Evolutionary conservation across 78 protist genomes (phyloP).

Genomic region (Bigelowiella natans): DNA sequence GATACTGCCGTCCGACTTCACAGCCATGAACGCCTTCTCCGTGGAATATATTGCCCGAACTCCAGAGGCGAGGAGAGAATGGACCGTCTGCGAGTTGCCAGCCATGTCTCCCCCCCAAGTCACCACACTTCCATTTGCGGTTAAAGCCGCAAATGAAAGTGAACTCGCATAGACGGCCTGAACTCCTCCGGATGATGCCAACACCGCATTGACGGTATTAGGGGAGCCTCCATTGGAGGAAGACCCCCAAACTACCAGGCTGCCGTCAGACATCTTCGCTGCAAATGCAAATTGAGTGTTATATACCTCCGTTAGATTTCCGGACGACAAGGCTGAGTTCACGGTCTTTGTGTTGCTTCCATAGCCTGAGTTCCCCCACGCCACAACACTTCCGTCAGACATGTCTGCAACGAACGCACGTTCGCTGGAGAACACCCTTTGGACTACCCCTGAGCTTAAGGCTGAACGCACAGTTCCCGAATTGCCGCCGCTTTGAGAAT

Average conservation of each 20-base stretch:
- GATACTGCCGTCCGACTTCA: not conserved
- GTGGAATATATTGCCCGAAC: not conserved
- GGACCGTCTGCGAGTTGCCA: not conserved
- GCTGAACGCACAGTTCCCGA: not conserved
- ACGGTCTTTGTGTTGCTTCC: not conserved
- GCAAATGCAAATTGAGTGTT: not conserved
- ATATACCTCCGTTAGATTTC: not conserved
- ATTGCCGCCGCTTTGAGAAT: not conserved
- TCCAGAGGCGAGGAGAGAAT: not conserved
- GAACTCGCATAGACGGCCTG: not conserved
- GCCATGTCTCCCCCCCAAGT: not conserved
- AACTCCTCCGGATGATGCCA: not conserved
- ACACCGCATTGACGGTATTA: not conserved
- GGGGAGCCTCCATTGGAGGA: not conserved
- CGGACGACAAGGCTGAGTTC: not conserved
- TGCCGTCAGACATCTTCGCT: not conserved
- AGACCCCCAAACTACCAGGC: not conserved
- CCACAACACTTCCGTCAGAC: not conserved
- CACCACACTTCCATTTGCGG: not conserved
- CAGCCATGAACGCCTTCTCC: not conserved
- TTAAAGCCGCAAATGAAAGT: not conserved
- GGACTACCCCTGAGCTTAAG: not conserved
- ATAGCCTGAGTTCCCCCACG: not conserved
- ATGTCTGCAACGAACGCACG: not conserved
- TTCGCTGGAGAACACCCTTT: not conserved